phyloP scores from a whole-genome alignment of 768 basidiomycete species.

The Tulasnella sp. region DNA sequence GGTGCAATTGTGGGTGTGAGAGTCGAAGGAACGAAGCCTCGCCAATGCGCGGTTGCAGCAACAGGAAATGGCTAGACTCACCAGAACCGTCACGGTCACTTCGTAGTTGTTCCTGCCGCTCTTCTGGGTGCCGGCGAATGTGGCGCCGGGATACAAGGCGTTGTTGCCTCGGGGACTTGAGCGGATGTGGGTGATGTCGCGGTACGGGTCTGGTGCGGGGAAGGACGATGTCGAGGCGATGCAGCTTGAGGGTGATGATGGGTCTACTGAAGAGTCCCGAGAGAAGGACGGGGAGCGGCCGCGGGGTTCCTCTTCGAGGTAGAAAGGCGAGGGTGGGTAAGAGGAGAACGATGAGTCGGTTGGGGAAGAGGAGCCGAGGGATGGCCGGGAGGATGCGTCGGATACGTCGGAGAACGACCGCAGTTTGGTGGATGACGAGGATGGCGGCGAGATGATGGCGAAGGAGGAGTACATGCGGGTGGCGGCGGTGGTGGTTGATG shows the following conservation, averaged over 20 bases:
- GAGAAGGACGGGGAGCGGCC: slow-evolving; percentile 12
- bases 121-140: slow-evolving; percentile 90
- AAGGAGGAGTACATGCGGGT: neutral
- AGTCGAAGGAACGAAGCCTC: neutral
- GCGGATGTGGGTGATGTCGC: slow-evolving; percentile 77
- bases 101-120: slow-evolving; percentile 93
- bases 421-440: slow-evolving; percentile 12
- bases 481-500: neutral
- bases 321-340: neutral
- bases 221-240: slow-evolving; percentile 20
- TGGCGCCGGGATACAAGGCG: slow-evolving; percentile 85
- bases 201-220: slow-evolving; percentile 55
- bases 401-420: slow-evolving; percentile 15
- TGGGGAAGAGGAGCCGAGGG: slow-evolving; percentile 7
- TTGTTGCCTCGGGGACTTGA: slow-evolving; percentile 72
- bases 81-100: slow-evolving; percentile 88
- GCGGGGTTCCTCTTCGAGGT: neutral
- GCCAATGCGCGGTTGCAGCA: neutral
- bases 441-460: slow-evolving; percentile 13
- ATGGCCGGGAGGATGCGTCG: slow-evolving; percentile 6
- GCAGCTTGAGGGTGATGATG: slow-evolving; percentile 24
- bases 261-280: neutral
- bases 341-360: slow-evolving; percentile 22
- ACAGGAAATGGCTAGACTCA: slow-evolving; percentile 50
- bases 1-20: slow-evolving; percentile 4